Base-by-base conservation (phyloP, 345 rosid species). In the Eucalyptus pauciflora region DNA sequence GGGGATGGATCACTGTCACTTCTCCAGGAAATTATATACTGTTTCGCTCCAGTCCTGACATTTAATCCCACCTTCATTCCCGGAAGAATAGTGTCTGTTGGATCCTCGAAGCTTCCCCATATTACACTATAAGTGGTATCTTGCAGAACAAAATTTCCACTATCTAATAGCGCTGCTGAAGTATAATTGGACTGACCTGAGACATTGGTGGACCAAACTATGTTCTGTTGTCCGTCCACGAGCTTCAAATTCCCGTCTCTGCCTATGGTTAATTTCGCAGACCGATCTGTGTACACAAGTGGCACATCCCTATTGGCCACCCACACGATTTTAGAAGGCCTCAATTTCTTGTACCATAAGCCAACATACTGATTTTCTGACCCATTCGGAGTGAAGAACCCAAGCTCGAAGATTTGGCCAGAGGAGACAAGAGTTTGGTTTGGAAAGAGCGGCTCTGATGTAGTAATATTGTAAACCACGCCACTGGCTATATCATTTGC, bases 41-140 rank as follows among this genome's bases (percentile, higher is more conserved):
- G 88, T 27, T 91, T 83, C 9, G 80, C 33, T 27, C 90, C 88
- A 6, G 88, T 89, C 37, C 11, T 69, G 56, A 24, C 51, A 89
- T 91, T 88, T 91, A 92, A 76, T 12, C 92, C 95, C 2, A 89
- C 0, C 89, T 91, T 93, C 95, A 92, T 93, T 50, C 87, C 89
- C 2, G 93, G 91, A 13, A 94, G 85, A 86, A 92, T 16, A 33
- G 92, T 94, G 87, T 92, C 93, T 3, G 91, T 80, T 5, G 92
- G 94, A 80, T 89, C 17, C 86, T 91, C 93, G 52, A 92, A 94
- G 69, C 93, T 92, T 67, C 92, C 92, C 95, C 95, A 94, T 37
- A 90, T 86, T 2, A 8, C n/a, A 43, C 85, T 25, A 6, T 86
- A 58, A 27, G 25, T 50, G 33, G 31, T 60, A 31, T 56, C 83